phyloP scores from a whole-genome alignment of 768 basidiomycete species.

The Kwoniella europaea region DNA sequence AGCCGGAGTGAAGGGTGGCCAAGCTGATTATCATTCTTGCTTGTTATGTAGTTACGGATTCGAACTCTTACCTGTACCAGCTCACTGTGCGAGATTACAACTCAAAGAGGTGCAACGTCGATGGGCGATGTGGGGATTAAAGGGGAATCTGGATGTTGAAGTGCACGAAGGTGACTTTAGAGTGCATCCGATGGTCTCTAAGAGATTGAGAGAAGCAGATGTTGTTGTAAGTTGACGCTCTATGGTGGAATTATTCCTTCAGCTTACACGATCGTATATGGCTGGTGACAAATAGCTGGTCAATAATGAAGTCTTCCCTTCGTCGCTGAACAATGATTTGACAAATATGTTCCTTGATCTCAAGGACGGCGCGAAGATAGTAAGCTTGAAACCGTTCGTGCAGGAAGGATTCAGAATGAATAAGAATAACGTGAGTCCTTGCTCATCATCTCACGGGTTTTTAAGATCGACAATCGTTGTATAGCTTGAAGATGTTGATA shows the following conservation, averaged over 20 bases:
- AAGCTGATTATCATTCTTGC: slow-evolving; percentile 1
- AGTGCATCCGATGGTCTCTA: slow-evolving; percentile 67
- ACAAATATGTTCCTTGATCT: slow-evolving; percentile 90
- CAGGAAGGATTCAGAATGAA: slow-evolving; percentile 74
- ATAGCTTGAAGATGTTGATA: not conserved
- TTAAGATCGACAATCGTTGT: not conserved
- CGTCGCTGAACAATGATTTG: slow-evolving; percentile 76
- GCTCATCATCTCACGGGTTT: not conserved
- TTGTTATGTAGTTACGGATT: slow-evolving; percentile 73
- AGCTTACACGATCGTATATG: too few relatives aligned
- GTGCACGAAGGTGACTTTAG: slow-evolving; percentile 87
- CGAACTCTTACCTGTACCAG: slow-evolving; percentile 77
- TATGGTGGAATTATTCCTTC: too few relatives aligned
- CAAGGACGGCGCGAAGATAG: slow-evolving; percentile 87
- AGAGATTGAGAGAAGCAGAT: slow-evolving; percentile 78
- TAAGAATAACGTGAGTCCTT: slow-evolving; percentile 72
- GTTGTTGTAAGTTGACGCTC: slow-evolving; percentile 86
- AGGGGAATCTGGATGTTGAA: slow-evolving; percentile 71
- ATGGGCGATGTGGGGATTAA: slow-evolving; percentile 89
- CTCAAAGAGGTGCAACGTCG: slow-evolving; percentile 74
- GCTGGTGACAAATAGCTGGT: too few relatives aligned
- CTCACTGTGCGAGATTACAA: slow-evolving; percentile 77
- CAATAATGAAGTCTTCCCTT: slow-evolving; percentile 60
- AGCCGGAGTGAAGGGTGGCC: not conserved
- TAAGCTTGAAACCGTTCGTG: slow-evolving; percentile 84